These are phyloP conservation scores for Boletus pseudo-olivaceus DNA, from an alignment of 768 basidiomycete species.

Conservation along the genomic window DNA sequence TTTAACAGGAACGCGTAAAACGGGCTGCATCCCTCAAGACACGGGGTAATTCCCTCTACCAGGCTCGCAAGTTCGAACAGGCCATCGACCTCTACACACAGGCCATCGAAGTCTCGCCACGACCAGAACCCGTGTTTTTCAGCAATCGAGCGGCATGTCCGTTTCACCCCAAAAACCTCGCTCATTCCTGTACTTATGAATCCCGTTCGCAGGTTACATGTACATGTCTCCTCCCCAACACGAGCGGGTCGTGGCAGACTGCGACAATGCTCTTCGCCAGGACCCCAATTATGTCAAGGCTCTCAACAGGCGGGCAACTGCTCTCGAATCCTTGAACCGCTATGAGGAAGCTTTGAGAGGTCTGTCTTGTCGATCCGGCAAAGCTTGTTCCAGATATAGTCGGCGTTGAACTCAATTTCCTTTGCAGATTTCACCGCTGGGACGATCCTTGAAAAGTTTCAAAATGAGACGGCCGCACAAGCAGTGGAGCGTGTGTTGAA, in stretches of 20 bases:
- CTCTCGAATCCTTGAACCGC: conserved; percentile 71
- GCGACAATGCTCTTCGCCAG: conserved; percentile 80
- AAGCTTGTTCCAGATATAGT: background rate
- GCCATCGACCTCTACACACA: conserved; percentile 69
- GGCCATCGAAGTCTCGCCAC: conserved; percentile 71
- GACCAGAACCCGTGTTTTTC: conserved; percentile 89
- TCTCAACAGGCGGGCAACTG: conserved; percentile 83
- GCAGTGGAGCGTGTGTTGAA: conserved; percentile 93
- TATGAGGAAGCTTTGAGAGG: conserved; percentile 79
- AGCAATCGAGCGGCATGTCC: conserved; percentile 95
- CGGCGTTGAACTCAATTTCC: background rate
- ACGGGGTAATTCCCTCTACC: conserved; percentile 70
- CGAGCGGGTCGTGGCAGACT: conserved; percentile 82
- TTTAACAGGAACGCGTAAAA: conserved; percentile 56
- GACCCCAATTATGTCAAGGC: conserved; percentile 88
- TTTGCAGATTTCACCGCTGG: conserved; percentile 88
- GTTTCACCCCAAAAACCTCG: conserved; percentile 18
- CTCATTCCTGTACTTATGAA: background rate
- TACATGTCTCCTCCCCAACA: conserved; percentile 84
- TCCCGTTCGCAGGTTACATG: conserved; percentile 64
- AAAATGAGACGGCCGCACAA: conserved; percentile 71
- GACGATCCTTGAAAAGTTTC: conserved; percentile 91
- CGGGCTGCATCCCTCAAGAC: conserved; percentile 64
- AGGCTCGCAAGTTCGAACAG: conserved; percentile 51
- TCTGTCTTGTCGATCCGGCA: conserved; percentile 32